A percentile compares a stretch with the other conserved stretches of the same genome.
phyloP scores from a whole-genome alignment of 352 stramenopile genomes.

The Thalassiosira pacifica region DNA sequence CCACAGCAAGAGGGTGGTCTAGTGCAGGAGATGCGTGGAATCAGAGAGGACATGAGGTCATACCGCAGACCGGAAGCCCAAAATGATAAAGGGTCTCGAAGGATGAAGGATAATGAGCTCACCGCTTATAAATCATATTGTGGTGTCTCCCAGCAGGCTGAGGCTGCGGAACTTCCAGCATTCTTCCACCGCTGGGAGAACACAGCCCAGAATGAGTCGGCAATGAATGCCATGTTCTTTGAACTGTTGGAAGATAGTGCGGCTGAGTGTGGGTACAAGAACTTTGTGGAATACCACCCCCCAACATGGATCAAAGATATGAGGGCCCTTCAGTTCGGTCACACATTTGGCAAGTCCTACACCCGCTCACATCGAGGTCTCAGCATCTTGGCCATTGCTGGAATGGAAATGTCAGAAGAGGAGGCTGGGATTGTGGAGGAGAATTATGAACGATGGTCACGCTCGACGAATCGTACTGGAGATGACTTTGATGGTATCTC shows the following conservation, averaged over 20 bases:
- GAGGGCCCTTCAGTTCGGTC: neutral
- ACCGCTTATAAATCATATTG: neutral
- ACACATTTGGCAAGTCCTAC: neutral
- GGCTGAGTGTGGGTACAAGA: neutral
- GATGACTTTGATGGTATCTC: neutral
- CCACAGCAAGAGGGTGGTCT: neutral
- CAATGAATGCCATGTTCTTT: neutral
- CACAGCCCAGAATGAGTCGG: neutral
- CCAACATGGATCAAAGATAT: neutral
- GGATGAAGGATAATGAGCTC: neutral
- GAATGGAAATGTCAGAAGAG: neutral
- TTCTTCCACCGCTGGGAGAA: slow-evolving; percentile 3
- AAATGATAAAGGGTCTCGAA: neutral
- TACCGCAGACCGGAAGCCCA: too few species aligned
- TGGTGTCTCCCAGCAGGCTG: neutral
- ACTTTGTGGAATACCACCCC: neutral
- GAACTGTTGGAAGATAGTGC: neutral
- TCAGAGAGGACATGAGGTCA: neutral
- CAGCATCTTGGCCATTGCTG: neutral
- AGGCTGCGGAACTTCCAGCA: neutral
- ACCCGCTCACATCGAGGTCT: neutral
- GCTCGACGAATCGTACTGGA: neutral
- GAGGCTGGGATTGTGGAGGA: neutral
- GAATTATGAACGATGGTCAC: neutral
- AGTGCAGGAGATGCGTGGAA: neutral